Evolutionary conservation across 2,329 filamentous ascomycete species (phyloP).

Genomic region (Plenodomus biglobosus): DNA sequence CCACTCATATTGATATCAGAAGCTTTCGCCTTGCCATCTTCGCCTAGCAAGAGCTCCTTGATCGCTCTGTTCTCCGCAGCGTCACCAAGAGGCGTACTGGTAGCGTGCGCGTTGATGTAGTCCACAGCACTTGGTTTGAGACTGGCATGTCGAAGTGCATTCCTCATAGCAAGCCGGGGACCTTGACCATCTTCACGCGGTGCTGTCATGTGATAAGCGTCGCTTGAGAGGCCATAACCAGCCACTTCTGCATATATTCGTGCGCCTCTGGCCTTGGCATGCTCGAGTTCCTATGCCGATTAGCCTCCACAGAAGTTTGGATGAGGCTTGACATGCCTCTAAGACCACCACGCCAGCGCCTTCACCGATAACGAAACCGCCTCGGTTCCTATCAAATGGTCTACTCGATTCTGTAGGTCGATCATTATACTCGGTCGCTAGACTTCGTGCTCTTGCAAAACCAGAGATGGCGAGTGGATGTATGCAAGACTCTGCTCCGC

Average conservation of each 20-base stretch:
- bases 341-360: slow-evolving; percentile 85
- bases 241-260: slow-evolving; percentile 83
- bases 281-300: slow-evolving; percentile 68
- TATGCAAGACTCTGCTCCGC: slow-evolving; percentile 91
- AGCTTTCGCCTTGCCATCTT: slow-evolving; percentile 64
- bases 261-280: slow-evolving; percentile 77
- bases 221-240: slow-evolving; percentile 88
- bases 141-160: slow-evolving; percentile 71
- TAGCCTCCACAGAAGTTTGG: slow-evolving; percentile 1
- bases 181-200: slow-evolving; percentile 81
- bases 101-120: slow-evolving; percentile 96
- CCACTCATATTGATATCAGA: slow-evolving; percentile 79
- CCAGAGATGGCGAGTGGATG: slow-evolving; percentile 91
- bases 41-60: slow-evolving; percentile 71
- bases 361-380: slow-evolving; percentile 91
- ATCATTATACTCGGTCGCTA: slow-evolving; percentile 80
- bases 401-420: slow-evolving; percentile 71
- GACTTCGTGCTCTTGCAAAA: slow-evolving; percentile 82
- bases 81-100: slow-evolving; percentile 83
- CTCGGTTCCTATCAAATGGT: slow-evolving; percentile 78
- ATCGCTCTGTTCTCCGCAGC: slow-evolving; percentile 85
- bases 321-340: slow-evolving; percentile 55
- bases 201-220: slow-evolving; percentile 92
- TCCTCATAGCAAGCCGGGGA: slow-evolving; percentile 81
- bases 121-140: slow-evolving; percentile 71